These are phyloP conservation scores for Amylocystis lapponica DNA, from an alignment of 768 basidiomycete genomes.

Conservation along the genomic window DNA sequence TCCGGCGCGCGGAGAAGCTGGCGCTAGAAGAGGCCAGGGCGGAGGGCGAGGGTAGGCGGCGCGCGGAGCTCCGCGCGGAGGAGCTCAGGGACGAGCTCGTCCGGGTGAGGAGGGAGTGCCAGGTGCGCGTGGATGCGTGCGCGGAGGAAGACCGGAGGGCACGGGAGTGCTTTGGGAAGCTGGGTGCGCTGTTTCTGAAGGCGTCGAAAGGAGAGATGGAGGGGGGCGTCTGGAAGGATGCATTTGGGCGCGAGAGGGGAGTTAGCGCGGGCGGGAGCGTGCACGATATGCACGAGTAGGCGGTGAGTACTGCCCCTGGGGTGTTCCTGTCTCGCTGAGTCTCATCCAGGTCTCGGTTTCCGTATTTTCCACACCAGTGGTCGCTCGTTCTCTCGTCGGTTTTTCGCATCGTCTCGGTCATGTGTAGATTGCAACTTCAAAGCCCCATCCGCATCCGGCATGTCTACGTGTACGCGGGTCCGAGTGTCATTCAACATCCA, in stretches of 20 bases:
- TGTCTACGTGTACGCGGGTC: too few species aligned
- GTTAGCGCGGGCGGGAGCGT: neutral
- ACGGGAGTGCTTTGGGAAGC: slow-evolving; percentile 12
- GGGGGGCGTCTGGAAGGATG: neutral
- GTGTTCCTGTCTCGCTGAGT: too few species aligned
- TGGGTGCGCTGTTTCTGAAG: slow-evolving; percentile 13
- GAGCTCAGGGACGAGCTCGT: slow-evolving; percentile 1
- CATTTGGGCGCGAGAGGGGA: neutral
- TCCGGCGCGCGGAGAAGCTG: slow-evolving; percentile 8
- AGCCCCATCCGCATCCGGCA: neutral
- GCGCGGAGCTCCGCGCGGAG: neutral
- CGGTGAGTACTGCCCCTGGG: neutral
- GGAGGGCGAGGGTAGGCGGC: neutral
- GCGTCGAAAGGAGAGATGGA: slow-evolving; percentile 15
- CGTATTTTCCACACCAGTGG: too few species aligned
- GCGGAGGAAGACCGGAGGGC: slow-evolving; percentile 12
- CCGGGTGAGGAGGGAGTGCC: slow-evolving; percentile 5
- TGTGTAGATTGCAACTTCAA: neutral
- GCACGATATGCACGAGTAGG: neutral
- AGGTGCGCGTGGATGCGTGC: slow-evolving; percentile 2
- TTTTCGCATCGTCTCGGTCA: neutral
- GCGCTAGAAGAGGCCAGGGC: slow-evolving; percentile 4
- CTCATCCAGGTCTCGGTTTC: neutral
- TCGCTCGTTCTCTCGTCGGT: neutral
- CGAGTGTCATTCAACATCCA: too few species aligned